Evolutionary conservation across 768 basidiomycete species (phyloP).

Genomic region (Gymnopilus dilepis): DNA sequence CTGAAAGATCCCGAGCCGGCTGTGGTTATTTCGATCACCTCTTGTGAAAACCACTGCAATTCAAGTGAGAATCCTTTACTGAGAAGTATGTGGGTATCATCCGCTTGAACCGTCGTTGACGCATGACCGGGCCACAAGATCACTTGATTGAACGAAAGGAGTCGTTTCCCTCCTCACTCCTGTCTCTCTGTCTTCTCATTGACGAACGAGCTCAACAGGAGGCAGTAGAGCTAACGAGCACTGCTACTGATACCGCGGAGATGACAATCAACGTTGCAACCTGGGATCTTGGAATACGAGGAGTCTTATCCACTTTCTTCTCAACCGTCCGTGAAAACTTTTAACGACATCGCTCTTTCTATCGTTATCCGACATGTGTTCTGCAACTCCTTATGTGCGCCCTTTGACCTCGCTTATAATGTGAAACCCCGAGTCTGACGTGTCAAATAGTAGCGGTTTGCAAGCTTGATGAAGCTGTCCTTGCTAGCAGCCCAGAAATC

Average conservation of each 20-base stretch:
- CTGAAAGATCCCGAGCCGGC: not conserved
- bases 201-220: slow-evolving; percentile 13
- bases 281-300: not conserved
- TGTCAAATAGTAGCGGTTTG: not conserved
- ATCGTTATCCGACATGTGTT: not conserved
- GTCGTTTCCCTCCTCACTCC: slow-evolving; percentile 13
- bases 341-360: not conserved
- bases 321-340: not conserved
- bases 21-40: slow-evolving; percentile 3
- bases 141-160: slow-evolving; percentile 14
- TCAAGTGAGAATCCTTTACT: not conserved
- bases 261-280: slow-evolving; percentile 8
- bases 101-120: not conserved
- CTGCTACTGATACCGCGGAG: slow-evolving; percentile 8
- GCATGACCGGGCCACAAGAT: slow-evolving; percentile 11
- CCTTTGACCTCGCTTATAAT: not conserved
- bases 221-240: not conserved
- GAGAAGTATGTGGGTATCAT: not conserved
- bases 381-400: not conserved
- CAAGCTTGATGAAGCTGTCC: not conserved
- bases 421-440: not conserved
- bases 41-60: not conserved
- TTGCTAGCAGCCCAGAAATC: slow-evolving; percentile 1
- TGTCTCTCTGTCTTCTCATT: slow-evolving; percentile 9
- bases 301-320: not conserved